A percentile compares a stretch with the other conserved stretches of the same genome.
Conservation (phyloP, 768 basidiomycete species). For the Hortiboletus campestris region DNA sequence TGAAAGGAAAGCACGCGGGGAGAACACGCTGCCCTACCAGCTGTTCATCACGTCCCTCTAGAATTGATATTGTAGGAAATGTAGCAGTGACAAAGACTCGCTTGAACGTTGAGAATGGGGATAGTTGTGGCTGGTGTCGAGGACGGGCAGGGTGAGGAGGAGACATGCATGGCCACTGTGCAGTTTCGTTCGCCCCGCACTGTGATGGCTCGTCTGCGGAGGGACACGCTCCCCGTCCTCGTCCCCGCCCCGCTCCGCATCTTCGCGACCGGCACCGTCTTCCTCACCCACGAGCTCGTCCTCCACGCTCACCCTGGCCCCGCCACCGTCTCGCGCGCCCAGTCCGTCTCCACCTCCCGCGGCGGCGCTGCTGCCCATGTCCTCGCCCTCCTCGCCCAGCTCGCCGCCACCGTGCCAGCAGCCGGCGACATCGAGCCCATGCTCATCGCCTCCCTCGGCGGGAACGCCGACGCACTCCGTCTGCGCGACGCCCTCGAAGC, state of each 20-base stretch:
- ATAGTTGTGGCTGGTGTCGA: not conserved
- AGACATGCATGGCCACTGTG: not conserved
- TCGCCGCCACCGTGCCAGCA: constrained; percentile 35
- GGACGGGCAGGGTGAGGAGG: not conserved
- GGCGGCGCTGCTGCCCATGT: constrained; percentile 74
- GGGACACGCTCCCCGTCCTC: constrained; percentile 21
- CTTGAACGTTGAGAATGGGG: too few relatives aligned
- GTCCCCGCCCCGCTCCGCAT: constrained; percentile 49
- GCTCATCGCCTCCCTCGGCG: constrained; percentile 71
- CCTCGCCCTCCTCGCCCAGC: constrained; percentile 71
- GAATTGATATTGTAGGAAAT: too few relatives aligned
- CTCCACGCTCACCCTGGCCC: constrained; percentile 60
- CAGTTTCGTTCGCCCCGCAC: not conserved
- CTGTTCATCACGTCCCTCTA: constrained; percentile 15
- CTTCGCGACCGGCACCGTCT: constrained; percentile 77
- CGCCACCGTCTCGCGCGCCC: constrained; percentile 61
- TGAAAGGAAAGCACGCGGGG: constrained; percentile 15
- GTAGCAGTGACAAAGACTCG: too few relatives aligned
- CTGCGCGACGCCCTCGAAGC: constrained; percentile 63
- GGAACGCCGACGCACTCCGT: constrained; percentile 65
- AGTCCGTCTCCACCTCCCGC: constrained; percentile 62
- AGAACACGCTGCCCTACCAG: constrained; percentile 20
- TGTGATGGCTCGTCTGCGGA: constrained; percentile 29
- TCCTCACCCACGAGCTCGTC: constrained; percentile 69
- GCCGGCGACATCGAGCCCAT: constrained; percentile 44